phyloP scores from a whole-genome alignment of 1,139 yeast genomes.

The Hyphopichia fennica region DNA sequence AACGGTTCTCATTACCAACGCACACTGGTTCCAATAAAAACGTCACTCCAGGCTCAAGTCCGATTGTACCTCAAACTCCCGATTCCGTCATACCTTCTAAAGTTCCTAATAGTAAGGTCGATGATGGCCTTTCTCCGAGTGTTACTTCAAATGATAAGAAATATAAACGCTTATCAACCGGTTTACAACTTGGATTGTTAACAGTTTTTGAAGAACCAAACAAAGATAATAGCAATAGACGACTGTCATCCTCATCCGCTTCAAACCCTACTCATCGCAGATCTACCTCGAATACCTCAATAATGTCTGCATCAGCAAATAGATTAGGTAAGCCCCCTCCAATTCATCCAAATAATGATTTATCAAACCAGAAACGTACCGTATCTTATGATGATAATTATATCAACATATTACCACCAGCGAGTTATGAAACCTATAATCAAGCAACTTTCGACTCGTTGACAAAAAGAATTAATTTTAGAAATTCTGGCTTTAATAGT shows the following conservation, averaged over 20 bases:
- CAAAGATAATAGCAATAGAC: not conserved
- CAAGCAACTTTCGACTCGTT: conserved; percentile 35
- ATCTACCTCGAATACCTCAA: conserved; percentile 1
- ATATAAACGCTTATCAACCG: conserved; percentile 36
- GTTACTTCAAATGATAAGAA: conserved; percentile 18
- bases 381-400: conserved; percentile 31
- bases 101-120: conserved; percentile 5
- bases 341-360: not conserved
- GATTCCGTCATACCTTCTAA: conserved; percentile 10
- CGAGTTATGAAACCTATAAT: conserved; percentile 31
- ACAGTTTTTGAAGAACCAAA: conserved; percentile 41
- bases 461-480: conserved; percentile 17
- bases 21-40: conserved; percentile 4
- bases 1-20: conserved; percentile 27
- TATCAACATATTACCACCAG: conserved; percentile 25
- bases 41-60: conserved; percentile 6
- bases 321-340: conserved; percentile 1
- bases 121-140: not conserved
- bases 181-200: conserved; percentile 40
- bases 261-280: not conserved
- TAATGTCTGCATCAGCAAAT: not conserved
- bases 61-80: conserved; percentile 6
- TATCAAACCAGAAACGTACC: conserved; percentile 3
- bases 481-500: conserved; percentile 9
- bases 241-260: not conserved